Percentiles rank a stretch among this genome's conserved stretches.
phyloP scores from a whole-genome alignment of 192 early-diverging fungal genomes.

The Anaeromyces robustus region DNA sequence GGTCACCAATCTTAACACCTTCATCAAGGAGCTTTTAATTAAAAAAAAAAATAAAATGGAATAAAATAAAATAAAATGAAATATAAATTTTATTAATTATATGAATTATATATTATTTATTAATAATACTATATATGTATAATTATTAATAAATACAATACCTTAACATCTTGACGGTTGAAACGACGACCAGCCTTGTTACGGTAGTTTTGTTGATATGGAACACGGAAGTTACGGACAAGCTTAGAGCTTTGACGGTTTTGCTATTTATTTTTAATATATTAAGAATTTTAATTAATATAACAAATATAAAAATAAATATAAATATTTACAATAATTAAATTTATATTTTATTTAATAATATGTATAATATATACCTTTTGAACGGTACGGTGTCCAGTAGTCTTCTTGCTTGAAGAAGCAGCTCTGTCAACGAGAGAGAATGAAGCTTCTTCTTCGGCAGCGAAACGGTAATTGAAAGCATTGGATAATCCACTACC shows the following conservation, averaged over 20 bases:
- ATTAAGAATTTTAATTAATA: too few relatives aligned
- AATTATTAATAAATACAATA: background rate
- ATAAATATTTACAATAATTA: too few relatives aligned
- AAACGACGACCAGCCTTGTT: constrained; percentile 1
- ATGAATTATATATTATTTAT: background rate
- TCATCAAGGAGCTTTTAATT: constrained; percentile 69
- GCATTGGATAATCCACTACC: constrained; percentile 66
- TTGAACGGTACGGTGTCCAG: constrained; percentile 15
- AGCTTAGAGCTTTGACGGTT: background rate
- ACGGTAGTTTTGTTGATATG: background rate
- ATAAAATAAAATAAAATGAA: too few relatives aligned
- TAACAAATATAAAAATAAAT: too few relatives aligned
- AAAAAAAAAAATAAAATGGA: too few relatives aligned
- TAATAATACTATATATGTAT: background rate
- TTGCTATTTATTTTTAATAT: background rate
- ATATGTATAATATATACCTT: background rate
- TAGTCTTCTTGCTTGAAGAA: constrained; percentile 40
- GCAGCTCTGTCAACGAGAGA: constrained; percentile 72
- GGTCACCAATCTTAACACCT: constrained; percentile 65
- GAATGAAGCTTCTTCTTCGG: constrained; percentile 88
- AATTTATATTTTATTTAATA: too few relatives aligned
- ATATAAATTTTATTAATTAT: constrained; percentile 22
- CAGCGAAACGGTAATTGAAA: constrained; percentile 70
- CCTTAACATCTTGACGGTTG: constrained; percentile 5
- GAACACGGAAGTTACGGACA: background rate